Evolutionary conservation across 2,329 filamentous ascomycete species (phyloP).

Genomic region (Botrytis fragariae): DNA sequence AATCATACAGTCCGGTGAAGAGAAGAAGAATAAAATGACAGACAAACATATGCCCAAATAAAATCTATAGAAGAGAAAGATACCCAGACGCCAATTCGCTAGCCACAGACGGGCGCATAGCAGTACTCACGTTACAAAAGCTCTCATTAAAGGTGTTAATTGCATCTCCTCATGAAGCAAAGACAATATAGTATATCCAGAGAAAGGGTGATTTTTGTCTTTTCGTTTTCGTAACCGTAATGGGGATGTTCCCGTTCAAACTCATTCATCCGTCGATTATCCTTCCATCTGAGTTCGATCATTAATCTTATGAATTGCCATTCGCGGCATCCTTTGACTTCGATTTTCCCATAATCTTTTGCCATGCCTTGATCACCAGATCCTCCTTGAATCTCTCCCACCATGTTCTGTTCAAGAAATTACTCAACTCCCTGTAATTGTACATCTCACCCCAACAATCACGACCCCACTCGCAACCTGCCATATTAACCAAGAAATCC

Average conservation of each 20-base stretch:
- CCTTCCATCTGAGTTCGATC: background rate
- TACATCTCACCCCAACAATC: conserved; percentile 99
- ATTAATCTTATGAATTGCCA: conserved; percentile 26
- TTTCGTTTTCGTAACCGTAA: conserved; percentile 9
- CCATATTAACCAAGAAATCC: conserved; percentile 98
- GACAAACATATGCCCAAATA: background rate
- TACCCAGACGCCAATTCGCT: conserved; percentile 1
- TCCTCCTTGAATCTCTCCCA: conserved; percentile 79
- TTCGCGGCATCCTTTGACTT: conserved; percentile 27
- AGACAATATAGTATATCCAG: conserved; percentile 14
- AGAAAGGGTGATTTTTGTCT: background rate
- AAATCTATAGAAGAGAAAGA: background rate
- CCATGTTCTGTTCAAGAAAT: conserved; percentile 76
- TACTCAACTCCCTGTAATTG: conserved; percentile 86
- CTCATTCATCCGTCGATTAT: background rate
- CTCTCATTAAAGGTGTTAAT: conserved; percentile 10
- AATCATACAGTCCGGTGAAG: background rate
- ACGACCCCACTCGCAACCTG: conserved; percentile 92
- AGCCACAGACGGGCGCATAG: background rate
- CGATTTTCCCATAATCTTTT: conserved; percentile 56
- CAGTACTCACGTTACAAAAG: background rate
- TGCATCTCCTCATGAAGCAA: conserved; percentile 8
- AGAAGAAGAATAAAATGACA: background rate
- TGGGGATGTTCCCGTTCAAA: background rate
- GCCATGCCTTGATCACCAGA: conserved; percentile 52